These are phyloP conservation scores for Aspergillus jensenii DNA, from an alignment of 2,329 filamentous ascomycete species.

Conservation along the genomic window DNA sequence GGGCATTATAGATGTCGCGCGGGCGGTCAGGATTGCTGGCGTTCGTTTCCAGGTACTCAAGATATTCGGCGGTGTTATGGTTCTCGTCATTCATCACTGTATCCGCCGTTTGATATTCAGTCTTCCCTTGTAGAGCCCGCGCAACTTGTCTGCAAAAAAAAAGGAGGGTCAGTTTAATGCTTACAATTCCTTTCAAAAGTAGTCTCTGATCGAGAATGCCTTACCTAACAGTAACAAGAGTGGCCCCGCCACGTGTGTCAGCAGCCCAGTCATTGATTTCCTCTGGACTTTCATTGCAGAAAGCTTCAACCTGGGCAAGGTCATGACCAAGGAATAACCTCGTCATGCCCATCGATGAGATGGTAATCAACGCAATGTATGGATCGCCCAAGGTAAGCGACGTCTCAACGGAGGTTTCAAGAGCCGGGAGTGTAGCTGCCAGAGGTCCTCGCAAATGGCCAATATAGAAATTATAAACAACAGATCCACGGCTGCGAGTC, in stretches of 20 bases:
- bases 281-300: slow-evolving; percentile 56
- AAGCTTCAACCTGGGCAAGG: slow-evolving; percentile 57
- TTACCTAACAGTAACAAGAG: slow-evolving; percentile 52
- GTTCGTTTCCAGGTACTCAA: slow-evolving; percentile 46
- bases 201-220: neutral
- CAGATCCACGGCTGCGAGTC: slow-evolving; percentile 56
- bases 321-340: slow-evolving; percentile 59
- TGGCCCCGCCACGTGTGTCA: slow-evolving; percentile 59
- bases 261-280: slow-evolving; percentile 58
- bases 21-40: slow-evolving; percentile 52
- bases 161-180: slow-evolving; percentile 1
- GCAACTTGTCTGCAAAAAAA: slow-evolving; percentile 48
- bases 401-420: slow-evolving; percentile 57
- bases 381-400: slow-evolving; percentile 59
- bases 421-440: slow-evolving; percentile 49
- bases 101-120: slow-evolving; percentile 46
- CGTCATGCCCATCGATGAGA: slow-evolving; percentile 59
- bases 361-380: slow-evolving; percentile 57
- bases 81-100: slow-evolving; percentile 55
- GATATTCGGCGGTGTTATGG: slow-evolving; percentile 54
- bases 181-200: neutral
- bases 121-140: slow-evolving; percentile 63
- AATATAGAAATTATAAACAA: slow-evolving; percentile 60
- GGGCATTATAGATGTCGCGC: slow-evolving; percentile 57
- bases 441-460: slow-evolving; percentile 59